A percentile compares a stretch with the other conserved stretches of the same genome.
Evolutionary conservation across 108 stramenopile species (phyloP).

Genomic region (Pseudonitzschia delicatissima): DNA sequence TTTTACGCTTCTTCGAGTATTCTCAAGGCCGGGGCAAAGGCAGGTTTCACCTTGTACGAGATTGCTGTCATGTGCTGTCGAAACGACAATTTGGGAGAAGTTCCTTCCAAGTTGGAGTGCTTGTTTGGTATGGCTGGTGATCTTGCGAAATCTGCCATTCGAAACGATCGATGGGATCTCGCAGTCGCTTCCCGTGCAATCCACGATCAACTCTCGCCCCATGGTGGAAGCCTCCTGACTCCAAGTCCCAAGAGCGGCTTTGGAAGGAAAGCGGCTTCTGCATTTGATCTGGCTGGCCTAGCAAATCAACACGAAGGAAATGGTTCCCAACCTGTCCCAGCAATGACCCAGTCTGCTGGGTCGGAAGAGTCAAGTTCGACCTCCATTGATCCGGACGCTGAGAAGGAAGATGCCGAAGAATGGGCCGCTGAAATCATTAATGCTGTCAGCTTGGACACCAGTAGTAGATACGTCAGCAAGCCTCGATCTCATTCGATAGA

Average conservation of each 20-base stretch:
- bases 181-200: slow-evolving; percentile 73
- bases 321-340: slow-evolving; percentile 16
- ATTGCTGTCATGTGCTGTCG: slow-evolving; percentile 84
- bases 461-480: slow-evolving; percentile 11
- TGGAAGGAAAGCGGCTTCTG: slow-evolving; percentile 16
- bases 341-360: slow-evolving; percentile 61
- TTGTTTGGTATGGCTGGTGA: slow-evolving; percentile 79
- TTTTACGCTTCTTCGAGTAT: slow-evolving; percentile 67
- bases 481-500: slow-evolving; percentile 34
- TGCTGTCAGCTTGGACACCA: slow-evolving; percentile 39
- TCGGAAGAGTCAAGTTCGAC: slow-evolving; percentile 38
- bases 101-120: slow-evolving; percentile 71
- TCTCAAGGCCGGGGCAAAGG: slow-evolving; percentile 71
- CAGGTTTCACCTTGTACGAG: slow-evolving; percentile 76
- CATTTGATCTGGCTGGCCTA: slow-evolving; percentile 14
- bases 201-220: slow-evolving; percentile 66
- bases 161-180: slow-evolving; percentile 79
- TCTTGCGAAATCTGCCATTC: slow-evolving; percentile 64
- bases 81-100: slow-evolving; percentile 70
- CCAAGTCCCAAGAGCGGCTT: slow-evolving; percentile 14
- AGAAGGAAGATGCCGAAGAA: slow-evolving; percentile 57
- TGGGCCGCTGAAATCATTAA: slow-evolving; percentile 75
- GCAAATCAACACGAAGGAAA: background rate
- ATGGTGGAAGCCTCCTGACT: slow-evolving; percentile 31
- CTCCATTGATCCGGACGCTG: slow-evolving; percentile 51